Conservation (phyloP, 306 rosid species). For the Dryas octopetala region DNA sequence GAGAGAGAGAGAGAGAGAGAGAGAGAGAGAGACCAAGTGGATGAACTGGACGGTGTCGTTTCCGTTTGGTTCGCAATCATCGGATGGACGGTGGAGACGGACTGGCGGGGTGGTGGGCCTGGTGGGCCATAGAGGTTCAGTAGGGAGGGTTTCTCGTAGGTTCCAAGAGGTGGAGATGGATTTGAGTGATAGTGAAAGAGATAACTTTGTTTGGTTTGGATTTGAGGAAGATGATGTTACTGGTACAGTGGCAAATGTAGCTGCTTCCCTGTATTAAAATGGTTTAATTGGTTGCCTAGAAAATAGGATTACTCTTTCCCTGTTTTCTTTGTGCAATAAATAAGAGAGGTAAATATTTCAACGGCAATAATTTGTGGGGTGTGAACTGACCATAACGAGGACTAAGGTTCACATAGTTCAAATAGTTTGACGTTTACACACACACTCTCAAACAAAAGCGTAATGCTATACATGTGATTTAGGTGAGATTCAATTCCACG, state of each 20-base stretch:
- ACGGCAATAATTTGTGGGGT: too few species aligned
- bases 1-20: not conserved
- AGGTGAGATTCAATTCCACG: too few species aligned
- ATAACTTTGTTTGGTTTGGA: conserved; percentile 7
- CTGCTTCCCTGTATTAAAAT: not conserved
- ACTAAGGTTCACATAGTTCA: too few species aligned
- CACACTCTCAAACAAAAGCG: too few species aligned
- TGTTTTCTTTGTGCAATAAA: too few species aligned
- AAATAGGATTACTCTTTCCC: too few species aligned
- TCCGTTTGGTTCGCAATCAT: not conserved
- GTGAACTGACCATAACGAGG: too few species aligned
- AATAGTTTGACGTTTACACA: too few species aligned
- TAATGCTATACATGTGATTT: too few species aligned
- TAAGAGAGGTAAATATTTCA: too few species aligned
- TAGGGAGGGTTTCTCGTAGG: conserved; percentile 17
- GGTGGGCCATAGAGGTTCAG: conserved; percentile 29
- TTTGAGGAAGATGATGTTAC: not conserved
- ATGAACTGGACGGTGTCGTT: conserved; percentile 22
- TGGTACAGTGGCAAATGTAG: conserved; percentile 27
- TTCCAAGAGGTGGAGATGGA: conserved; percentile 22
- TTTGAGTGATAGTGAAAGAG: conserved; percentile 10
- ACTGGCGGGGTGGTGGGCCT: conserved; percentile 21
- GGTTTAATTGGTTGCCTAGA: too few species aligned
- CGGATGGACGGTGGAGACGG: conserved; percentile 11
- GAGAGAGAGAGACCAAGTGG: not conserved